A percentile compares a stretch with the other conserved stretches of the same genome.
phyloP scores from a whole-genome alignment of 768 basidiomycete species.

The Sarcodon sp. region DNA sequence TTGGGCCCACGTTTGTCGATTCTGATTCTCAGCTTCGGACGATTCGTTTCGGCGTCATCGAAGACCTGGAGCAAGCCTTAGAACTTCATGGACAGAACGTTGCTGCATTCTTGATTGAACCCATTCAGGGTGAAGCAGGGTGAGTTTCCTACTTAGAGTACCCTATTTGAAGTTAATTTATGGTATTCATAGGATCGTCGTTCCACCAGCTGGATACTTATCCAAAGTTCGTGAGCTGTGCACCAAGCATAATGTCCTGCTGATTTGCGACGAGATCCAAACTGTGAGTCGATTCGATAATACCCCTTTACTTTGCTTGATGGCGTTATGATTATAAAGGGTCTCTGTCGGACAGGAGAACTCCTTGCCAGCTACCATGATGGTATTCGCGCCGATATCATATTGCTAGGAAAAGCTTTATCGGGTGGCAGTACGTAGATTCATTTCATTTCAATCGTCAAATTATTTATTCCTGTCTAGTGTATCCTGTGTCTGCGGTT shows the following conservation, averaged over 20 bases:
- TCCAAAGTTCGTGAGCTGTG: conserved; percentile 67
- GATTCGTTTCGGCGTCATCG: conserved; percentile 77
- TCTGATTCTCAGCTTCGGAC: conserved; percentile 29
- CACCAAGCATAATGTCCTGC: conserved; percentile 85
- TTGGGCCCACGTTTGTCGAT: conserved; percentile 68
- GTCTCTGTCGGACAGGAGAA: conserved; percentile 87
- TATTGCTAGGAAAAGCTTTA: conserved; percentile 91
- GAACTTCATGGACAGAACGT: conserved; percentile 70
- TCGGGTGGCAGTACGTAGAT: conserved; percentile 73
- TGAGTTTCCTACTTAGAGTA: conserved; percentile 22
- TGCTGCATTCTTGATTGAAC: conserved; percentile 93
- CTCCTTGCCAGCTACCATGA: conserved; percentile 89
- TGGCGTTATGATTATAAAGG: conserved; percentile 26
- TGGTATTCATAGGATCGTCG: conserved; percentile 55
- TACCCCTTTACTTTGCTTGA: conserved; percentile 1
- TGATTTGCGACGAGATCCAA: conserved; percentile 98
- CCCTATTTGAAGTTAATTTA: not conserved
- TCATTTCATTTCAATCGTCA: not conserved
- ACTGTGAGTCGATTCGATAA: conserved; percentile 37
- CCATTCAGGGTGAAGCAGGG: conserved; percentile 99
- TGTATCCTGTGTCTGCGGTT: conserved; percentile 95
- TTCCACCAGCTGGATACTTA: conserved; percentile 84
- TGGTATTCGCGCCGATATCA: conserved; percentile 77
- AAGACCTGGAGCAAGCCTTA: conserved; percentile 74
- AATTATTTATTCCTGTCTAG: conserved; percentile 20